Conservation (phyloP, 768 basidiomycete genomes). For the Tylopilus cervinicoccineus region DNA sequence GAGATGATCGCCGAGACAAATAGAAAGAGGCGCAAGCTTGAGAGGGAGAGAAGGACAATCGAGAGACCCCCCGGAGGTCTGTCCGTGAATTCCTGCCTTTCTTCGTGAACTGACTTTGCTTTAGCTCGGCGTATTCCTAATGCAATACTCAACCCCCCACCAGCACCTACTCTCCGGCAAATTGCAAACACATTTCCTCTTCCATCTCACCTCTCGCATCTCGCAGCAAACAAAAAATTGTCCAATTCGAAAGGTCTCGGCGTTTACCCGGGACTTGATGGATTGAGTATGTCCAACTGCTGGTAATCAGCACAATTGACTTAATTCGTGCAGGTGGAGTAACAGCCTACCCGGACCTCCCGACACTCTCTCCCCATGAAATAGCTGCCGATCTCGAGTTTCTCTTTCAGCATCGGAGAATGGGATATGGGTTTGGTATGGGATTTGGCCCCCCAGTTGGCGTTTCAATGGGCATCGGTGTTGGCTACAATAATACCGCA, state of each 20-base stretch:
- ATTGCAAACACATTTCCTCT: slow-evolving; percentile 60
- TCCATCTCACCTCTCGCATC: slow-evolving; percentile 25
- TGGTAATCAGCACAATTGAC: slow-evolving; percentile 3
- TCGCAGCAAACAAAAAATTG: slow-evolving; percentile 18
- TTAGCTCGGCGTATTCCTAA: slow-evolving; percentile 58
- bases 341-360: slow-evolving; percentile 31
- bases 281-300: slow-evolving; percentile 11
- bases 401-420: slow-evolving; percentile 41
- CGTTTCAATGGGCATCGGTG: slow-evolving; percentile 16
- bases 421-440: slow-evolving; percentile 25
- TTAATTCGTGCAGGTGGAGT: slow-evolving; percentile 40
- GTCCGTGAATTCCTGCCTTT: slow-evolving; percentile 20
- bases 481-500: slow-evolving; percentile 13
- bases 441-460: slow-evolving; percentile 23
- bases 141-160: slow-evolving; percentile 46
- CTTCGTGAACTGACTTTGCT: slow-evolving; percentile 2
- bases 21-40: slow-evolving; percentile 77
- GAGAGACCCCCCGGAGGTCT: slow-evolving; percentile 75
- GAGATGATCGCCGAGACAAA: slow-evolving; percentile 90
- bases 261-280: slow-evolving; percentile 17
- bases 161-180: slow-evolving; percentile 61
- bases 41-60: slow-evolving; percentile 75
- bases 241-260: slow-evolving; percentile 18
- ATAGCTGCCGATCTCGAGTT: slow-evolving; percentile 52
- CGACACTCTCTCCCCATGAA: slow-evolving; percentile 44